These are phyloP conservation scores for Epichloe brachyelytri DNA, from an alignment of 2,329 filamentous ascomycete genomes.

Conservation along the genomic window DNA sequence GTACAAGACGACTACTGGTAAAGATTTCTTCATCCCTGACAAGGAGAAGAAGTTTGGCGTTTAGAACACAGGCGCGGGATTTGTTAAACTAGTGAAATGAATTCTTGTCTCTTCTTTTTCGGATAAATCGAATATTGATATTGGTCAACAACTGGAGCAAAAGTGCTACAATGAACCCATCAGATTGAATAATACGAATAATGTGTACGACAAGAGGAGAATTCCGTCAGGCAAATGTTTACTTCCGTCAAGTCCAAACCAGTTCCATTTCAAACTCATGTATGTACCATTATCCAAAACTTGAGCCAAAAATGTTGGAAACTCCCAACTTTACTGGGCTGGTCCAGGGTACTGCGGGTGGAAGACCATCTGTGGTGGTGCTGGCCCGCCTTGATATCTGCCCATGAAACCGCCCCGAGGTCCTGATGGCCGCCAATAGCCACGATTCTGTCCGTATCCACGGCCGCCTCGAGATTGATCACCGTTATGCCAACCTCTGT, in stretches of 20 bases:
- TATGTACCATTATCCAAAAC: not conserved
- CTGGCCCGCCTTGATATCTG: not conserved
- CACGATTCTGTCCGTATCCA: constrained; percentile 2
- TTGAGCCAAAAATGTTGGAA: not conserved
- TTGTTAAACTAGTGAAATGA: not conserved
- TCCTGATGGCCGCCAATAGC: constrained; percentile 3
- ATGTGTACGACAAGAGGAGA: no score
- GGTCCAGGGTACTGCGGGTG: not conserved
- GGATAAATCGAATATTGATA: no score
- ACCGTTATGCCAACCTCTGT: constrained; percentile 4
- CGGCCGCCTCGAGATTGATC: constrained; percentile 11
- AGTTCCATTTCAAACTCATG: not conserved
- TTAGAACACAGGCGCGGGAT: not conserved
- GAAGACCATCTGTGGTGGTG: not conserved
- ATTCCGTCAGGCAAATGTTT: no score
- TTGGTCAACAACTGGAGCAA: no score
- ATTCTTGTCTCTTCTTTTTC: no score
- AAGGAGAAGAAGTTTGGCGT: constrained; percentile 37
- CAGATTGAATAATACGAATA: no score
- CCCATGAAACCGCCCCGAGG: not conserved
- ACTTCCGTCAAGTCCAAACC: not conserved
- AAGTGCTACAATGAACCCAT: no score
- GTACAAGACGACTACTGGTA: constrained; percentile 58
- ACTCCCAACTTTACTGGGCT: not conserved
- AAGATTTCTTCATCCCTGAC: constrained; percentile 56